Evolutionary conservation across 139 green algal species (phyloP), one percentile per base, ranked within the genome.

Genomic region (Penium margaritaceum): DNA sequence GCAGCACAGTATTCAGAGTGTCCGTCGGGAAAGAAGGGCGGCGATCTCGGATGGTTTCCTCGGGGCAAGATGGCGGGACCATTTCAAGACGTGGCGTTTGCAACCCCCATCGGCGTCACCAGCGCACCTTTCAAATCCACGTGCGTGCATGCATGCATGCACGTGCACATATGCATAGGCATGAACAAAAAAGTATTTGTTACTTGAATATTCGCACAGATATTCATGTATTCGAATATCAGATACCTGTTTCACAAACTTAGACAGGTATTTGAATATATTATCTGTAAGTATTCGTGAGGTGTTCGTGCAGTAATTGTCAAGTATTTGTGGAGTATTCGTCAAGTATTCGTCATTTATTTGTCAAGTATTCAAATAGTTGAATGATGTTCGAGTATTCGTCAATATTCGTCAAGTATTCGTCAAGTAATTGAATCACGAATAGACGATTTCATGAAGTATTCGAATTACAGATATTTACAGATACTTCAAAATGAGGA

Each of bases 1-100:
- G 71, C 71, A 9, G n/a, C 27, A 2, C 61, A 65, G 5, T 78
- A 78, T 24, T 72, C 58, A 5, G 71, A 78, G 60, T 78, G 71
- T 62, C 57, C 58, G 1, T 72, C 58, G n/a, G 71, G 58, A 29
- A 78, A 78, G 60, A 72, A 78, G 60, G 71, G 71, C 19, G 71
- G 71, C 34, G 71, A 78, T 24, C 41, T 78, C 21, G 71, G 71
- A 9, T 78, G 71, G 71, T 78, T 78, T 38, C 71, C 71, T 21
- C 71, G 71, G 5, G 71, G 71, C 30, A 78, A 78, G 43, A 78
- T 78, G 71, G 71, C 71, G 7, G 71, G 71, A n/a, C 71, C 71
- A 9, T 78, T 78, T 32, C 71, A 78, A 29, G 71, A 78, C 14
- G 71, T 78, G 19, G 71, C 71, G 6, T 78, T 78, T 62, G 60